These are phyloP conservation scores for Pseudozyma pruni DNA, from an alignment of 1,284 basidiomycete genomes.

Conservation along the genomic window DNA sequence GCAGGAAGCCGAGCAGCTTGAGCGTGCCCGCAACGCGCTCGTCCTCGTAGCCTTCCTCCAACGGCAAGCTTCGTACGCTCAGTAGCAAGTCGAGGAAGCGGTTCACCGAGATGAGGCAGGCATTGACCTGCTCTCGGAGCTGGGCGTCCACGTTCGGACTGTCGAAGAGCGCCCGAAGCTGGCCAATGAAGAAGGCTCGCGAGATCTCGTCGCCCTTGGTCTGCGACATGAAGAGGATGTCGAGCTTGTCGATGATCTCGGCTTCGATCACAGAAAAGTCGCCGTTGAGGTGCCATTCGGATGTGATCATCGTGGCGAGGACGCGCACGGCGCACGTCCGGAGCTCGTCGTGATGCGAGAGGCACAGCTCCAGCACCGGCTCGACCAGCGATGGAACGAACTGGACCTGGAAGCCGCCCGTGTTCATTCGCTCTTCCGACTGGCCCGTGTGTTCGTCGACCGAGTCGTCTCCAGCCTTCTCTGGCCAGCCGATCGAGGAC, in stretches of 20 bases:
- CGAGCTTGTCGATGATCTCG: conserved; percentile 92
- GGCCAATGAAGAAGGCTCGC: conserved; percentile 90
- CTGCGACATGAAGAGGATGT: conserved; percentile 89
- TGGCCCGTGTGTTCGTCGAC: conserved; percentile 23
- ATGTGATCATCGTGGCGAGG: conserved; percentile 93
- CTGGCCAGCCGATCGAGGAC: conserved; percentile 76
- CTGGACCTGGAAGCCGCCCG: conserved; percentile 65
- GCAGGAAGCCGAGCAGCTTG: conserved; percentile 70
- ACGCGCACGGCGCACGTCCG: conserved; percentile 87
- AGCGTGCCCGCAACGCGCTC: conserved; percentile 92
- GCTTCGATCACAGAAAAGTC: conserved; percentile 75
- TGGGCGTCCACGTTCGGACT: conserved; percentile 81
- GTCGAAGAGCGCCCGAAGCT: conserved; percentile 87
- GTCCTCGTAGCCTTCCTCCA: conserved; percentile 71
- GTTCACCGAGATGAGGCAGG: conserved; percentile 88
- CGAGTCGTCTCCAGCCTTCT: conserved; percentile 17
- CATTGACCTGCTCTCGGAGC: conserved; percentile 80
- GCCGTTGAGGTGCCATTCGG: conserved; percentile 72
- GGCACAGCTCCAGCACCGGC: conserved; percentile 87
- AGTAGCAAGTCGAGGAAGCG: conserved; percentile 93
- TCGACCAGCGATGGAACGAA: conserved; percentile 81
- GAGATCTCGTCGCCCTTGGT: conserved; percentile 89
- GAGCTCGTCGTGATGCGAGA: conserved; percentile 92
- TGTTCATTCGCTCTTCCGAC: conserved; percentile 54
- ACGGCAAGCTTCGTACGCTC: conserved; percentile 81